Percentiles rank a stretch among this genome's conserved stretches.
phyloP scores from a whole-genome alignment of 305 asterid species.

The Solanum aculeatissimum region DNA sequence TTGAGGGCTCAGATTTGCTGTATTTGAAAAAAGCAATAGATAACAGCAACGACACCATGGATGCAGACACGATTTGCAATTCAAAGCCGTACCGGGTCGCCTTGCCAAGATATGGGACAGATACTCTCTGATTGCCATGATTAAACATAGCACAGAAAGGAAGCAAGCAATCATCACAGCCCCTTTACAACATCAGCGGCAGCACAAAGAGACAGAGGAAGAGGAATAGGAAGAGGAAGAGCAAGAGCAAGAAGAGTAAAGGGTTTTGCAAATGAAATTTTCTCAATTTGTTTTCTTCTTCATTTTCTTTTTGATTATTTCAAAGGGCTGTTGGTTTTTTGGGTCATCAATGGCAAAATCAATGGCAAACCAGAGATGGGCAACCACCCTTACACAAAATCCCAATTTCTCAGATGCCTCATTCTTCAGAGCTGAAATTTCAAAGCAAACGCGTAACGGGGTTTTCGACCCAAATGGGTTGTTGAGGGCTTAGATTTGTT shows the following conservation, averaged over 20 bases:
- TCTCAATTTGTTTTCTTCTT: background rate
- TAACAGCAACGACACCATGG: background rate
- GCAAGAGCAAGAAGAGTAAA: background rate
- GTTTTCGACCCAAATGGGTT: background rate
- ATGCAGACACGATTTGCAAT: background rate
- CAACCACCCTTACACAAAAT: background rate
- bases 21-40: background rate
- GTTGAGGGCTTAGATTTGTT: background rate
- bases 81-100: background rate
- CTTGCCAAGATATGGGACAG: background rate
- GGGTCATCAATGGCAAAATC: background rate
- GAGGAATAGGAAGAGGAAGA: background rate
- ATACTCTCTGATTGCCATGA: background rate
- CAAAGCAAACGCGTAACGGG: background rate
- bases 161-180: background rate
- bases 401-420: background rate
- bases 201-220: background rate
- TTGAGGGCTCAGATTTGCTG: background rate
- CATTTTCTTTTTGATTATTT: background rate
- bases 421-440: background rate
- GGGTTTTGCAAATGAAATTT: background rate
- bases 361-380: conserved; percentile 1
- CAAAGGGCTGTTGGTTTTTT: background rate
- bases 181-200: background rate
- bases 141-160: background rate